phyloP scores from a whole-genome alignment of 805 yeast species.

The Candida ortonii region DNA sequence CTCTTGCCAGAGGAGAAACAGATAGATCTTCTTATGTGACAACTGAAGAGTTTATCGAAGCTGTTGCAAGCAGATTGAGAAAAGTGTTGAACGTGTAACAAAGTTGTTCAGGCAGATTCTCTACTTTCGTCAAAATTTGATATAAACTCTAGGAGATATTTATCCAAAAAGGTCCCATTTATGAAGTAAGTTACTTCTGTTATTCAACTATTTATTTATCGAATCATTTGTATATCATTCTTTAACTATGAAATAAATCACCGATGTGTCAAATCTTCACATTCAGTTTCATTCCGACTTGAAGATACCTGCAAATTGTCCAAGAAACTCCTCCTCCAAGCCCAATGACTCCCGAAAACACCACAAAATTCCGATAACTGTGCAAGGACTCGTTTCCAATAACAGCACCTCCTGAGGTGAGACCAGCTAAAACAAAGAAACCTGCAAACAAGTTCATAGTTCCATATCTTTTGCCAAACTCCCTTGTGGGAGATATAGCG shows the following conservation, averaged over 20 bases:
- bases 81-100: constrained; percentile 19
- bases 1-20: constrained; percentile 83
- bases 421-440: constrained; percentile 30
- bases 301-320: constrained; percentile 37
- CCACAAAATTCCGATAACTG: constrained; percentile 42
- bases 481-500: constrained; percentile 51
- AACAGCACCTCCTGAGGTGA: constrained; percentile 45
- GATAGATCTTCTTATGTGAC: constrained; percentile 80
- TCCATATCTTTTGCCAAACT: constrained; percentile 67
- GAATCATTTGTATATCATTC: no score
- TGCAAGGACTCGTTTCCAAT: constrained; percentile 29
- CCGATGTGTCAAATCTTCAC: no score
- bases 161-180: neutral
- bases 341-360: constrained; percentile 42
- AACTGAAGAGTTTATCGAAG: constrained; percentile 86
- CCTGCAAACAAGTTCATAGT: constrained; percentile 48
- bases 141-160: no score
- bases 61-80: constrained; percentile 66
- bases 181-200: neutral
- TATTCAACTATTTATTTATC: no score
- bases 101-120: no score
- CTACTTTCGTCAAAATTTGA: no score
- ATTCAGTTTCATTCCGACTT: constrained; percentile 47
- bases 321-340: constrained; percentile 38
- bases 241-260: constrained; percentile 4